These are phyloP conservation scores for Phytophthora capsici DNA, from an alignment of 352 stramenopile genomes.

Conservation along the genomic window DNA sequence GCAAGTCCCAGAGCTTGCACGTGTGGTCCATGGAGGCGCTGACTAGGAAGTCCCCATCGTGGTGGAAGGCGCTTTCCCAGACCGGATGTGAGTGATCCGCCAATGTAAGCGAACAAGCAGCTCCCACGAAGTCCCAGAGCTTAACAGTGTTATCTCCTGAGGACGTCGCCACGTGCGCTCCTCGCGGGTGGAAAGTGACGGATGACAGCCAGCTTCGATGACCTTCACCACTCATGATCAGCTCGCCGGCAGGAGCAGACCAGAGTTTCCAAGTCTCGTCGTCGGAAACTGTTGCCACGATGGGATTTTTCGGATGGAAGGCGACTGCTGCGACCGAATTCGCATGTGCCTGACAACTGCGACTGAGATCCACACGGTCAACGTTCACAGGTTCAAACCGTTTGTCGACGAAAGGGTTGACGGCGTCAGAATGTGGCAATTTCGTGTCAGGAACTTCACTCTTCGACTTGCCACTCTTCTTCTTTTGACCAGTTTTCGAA, in stretches of 20 bases:
- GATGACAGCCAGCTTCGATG: constrained; percentile 92
- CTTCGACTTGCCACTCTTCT: constrained; percentile 50
- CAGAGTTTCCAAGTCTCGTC: constrained; percentile 96
- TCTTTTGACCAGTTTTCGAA: constrained; percentile 39
- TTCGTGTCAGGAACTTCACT: constrained; percentile 55
- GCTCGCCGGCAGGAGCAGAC: constrained; percentile 91
- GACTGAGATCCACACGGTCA: constrained; percentile 81
- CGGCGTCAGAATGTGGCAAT: constrained; percentile 61
- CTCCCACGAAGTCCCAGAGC: constrained; percentile 94
- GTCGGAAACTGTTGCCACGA: constrained; percentile 93
- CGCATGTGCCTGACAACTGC: constrained; percentile 91
- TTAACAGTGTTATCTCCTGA: constrained; percentile 95
- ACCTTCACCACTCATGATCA: constrained; percentile 95
- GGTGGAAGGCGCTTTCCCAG: constrained; percentile 94
- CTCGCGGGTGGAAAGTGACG: constrained; percentile 92
- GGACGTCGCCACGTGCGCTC: constrained; percentile 92
- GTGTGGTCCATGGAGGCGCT: constrained; percentile 95
- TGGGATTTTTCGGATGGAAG: constrained; percentile 94
- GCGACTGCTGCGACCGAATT: constrained; percentile 91
- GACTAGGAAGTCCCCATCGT: constrained; percentile 93
- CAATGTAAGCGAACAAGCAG: constrained; percentile 90
- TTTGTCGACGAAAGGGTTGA: constrained; percentile 80
- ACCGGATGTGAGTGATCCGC: constrained; percentile 94
- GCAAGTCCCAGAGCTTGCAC: constrained; percentile 93
- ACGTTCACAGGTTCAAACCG: constrained; percentile 69